These are phyloP conservation scores for Camellia granthamiana DNA, from an alignment of 148 eudicot genomes.

Conservation along the genomic window DNA sequence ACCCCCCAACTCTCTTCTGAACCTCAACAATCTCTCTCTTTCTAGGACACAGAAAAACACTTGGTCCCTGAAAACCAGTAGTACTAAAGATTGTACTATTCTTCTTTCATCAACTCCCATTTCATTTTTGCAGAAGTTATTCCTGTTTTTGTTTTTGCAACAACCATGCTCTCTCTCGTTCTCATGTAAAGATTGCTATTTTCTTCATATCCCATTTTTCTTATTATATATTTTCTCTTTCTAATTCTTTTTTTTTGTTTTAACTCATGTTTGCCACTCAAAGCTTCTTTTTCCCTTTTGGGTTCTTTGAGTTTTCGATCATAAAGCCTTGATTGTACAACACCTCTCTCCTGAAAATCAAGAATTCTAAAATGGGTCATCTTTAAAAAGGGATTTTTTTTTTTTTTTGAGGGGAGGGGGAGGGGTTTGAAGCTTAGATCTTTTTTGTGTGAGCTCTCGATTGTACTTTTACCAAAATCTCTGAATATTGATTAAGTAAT, in stretches of 20 bases:
- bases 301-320: slow-evolving; percentile 1
- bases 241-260: neutral
- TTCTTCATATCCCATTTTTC: neutral
- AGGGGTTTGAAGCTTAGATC: neutral
- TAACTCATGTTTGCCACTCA: neutral
- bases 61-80: slow-evolving; percentile 38
- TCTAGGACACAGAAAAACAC: slow-evolving; percentile 25
- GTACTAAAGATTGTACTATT: slow-evolving; percentile 20
- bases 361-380: slow-evolving; percentile 12
- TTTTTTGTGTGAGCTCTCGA: neutral
- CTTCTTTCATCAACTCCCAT: slow-evolving; percentile 10
- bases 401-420: too few relatives aligned
- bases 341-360: neutral
- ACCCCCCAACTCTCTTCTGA: too few relatives aligned
- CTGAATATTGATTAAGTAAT: neutral
- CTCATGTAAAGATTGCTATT: slow-evolving; percentile 8
- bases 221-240: too few relatives aligned
- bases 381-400: neutral
- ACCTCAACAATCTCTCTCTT: neutral
- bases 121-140: neutral
- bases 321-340: neutral
- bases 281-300: neutral
- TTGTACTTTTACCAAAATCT: neutral
- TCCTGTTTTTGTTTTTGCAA: slow-evolving; percentile 13
- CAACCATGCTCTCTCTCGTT: neutral